These are phyloP conservation scores for Senecio squalidus DNA, from an alignment of 140 eudicot species.

Conservation along the genomic window DNA sequence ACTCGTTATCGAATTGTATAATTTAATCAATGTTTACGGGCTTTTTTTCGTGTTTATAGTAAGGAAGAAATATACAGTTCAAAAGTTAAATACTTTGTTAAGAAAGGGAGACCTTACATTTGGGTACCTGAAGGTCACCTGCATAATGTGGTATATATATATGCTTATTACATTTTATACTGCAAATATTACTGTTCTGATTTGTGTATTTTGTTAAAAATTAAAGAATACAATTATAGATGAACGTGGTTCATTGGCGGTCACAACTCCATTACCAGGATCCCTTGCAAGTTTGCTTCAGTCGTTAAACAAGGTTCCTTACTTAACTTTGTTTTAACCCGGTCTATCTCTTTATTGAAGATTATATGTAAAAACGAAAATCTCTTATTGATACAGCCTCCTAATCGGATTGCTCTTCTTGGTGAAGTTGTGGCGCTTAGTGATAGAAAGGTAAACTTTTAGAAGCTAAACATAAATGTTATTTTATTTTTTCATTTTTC, in stretches of 20 bases:
- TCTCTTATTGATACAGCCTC: slow-evolving; percentile 56
- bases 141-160: slow-evolving; percentile 69
- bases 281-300: slow-evolving; percentile 58
- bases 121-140: slow-evolving; percentile 78
- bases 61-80: slow-evolving; percentile 68
- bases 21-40: background rate
- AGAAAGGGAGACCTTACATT: slow-evolving; percentile 72
- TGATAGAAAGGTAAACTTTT: slow-evolving; percentile 58
- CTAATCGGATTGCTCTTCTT: slow-evolving; percentile 75
- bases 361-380: too few relatives aligned
- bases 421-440: slow-evolving; percentile 63
- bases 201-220: slow-evolving; percentile 26
- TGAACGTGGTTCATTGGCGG: slow-evolving; percentile 87
- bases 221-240: slow-evolving; percentile 86
- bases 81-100: slow-evolving; percentile 67
- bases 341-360: too few relatives aligned
- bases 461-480: slow-evolving; percentile 5
- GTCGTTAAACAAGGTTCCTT: slow-evolving; percentile 59
- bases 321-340: slow-evolving; percentile 4
- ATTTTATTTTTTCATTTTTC: slow-evolving; percentile 5
- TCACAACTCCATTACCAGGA: slow-evolving; percentile 74
- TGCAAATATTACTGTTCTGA: slow-evolving; percentile 28
- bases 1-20: background rate
- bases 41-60: slow-evolving; percentile 27
- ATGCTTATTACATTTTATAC: background rate